Conservation (phyloP, 2,329 filamentous ascomycete genomes). For the Gaeumannomyces tritici region DNA sequence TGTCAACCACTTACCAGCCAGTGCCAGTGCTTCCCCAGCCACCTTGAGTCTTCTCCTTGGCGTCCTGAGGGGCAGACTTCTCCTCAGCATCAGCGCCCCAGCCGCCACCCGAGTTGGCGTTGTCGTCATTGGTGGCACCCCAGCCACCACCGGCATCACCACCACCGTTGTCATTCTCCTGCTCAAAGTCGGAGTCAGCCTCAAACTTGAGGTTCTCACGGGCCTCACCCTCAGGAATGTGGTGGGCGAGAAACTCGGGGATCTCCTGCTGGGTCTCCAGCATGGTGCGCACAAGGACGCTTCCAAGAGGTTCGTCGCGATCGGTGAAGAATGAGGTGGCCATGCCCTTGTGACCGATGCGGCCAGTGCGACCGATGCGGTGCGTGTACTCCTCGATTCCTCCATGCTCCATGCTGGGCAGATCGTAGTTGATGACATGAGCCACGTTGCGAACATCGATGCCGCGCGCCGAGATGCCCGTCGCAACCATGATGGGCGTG, state of each 20-base stretch:
- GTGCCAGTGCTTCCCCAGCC: background rate
- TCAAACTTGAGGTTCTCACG: slow-evolving; percentile 41
- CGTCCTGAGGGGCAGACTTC: background rate
- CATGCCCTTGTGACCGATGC: slow-evolving; percentile 78
- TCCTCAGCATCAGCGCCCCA: background rate
- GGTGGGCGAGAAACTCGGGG: slow-evolving; percentile 69
- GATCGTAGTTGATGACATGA: slow-evolving; percentile 90
- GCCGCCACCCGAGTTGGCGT: background rate
- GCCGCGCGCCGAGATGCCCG: slow-evolving; percentile 78
- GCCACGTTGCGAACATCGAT: slow-evolving; percentile 80
- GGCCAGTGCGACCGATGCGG: slow-evolving; percentile 89
- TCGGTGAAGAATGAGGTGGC: slow-evolving; percentile 87
- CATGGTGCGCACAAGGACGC: slow-evolving; percentile 69
- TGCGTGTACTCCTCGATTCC: slow-evolving; percentile 92
- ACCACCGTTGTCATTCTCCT: slow-evolving; percentile 12
- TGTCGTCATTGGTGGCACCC: slow-evolving; percentile 3
- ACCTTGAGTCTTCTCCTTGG: background rate
- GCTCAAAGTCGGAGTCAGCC: slow-evolving; percentile 43
- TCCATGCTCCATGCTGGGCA: slow-evolving; percentile 65
- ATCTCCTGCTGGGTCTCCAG: slow-evolving; percentile 70
- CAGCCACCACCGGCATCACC: slow-evolving; percentile 20
- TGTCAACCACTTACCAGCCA: background rate
- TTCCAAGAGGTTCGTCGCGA: slow-evolving; percentile 61
- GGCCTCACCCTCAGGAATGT: slow-evolving; percentile 47
- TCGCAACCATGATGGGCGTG: slow-evolving; percentile 74